Base-by-base conservation (phyloP, 768 basidiomycete species). In the Naematelia aurantialba region DNA sequence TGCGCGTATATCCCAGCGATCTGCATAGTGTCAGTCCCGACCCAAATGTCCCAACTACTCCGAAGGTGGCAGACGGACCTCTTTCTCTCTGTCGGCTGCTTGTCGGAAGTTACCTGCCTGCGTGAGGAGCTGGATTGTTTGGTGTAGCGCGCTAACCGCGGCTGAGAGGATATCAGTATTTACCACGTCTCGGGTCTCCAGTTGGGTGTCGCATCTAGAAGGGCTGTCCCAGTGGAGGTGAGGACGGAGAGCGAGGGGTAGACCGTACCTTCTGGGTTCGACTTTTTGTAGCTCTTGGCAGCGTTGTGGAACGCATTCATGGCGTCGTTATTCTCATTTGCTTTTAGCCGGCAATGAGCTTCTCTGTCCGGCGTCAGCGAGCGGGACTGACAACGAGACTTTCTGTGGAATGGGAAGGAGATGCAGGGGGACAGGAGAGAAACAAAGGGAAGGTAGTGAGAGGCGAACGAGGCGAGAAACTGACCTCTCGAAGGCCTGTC, bases 221-320 rank as follows among this genome's bases (percentile, higher is more conserved):
- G n/a, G n/a, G n/a, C n/a, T n/a, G n/a, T n/a, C n/a, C n/a, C n/a
- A 39, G 17, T 39, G 8, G 34, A 39, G 17, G 17, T 8, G 34
- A 39, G 17, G 17, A 17, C 34, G 17, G 34, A 63, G 56, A 63
- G 47, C n/a, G 12, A 42, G 42, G 60, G 19, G 48, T 24, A 30
- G 46, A 21, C 78, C 86, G 74, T 75, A 96, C 94, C 81, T 66
- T 91, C 88, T 82, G 80, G 92, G 75, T 83, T 85, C 24, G 86
- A 87, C 78, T 88, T 83, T 81, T 97, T 99, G 82, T 89, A 99
- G 11, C 88, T 86, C 79, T 98, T 98, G 30, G 90, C 87, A 12
- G 96, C 93, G 74, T 94, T 96, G 89, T 94, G 97, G 87, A 88
- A 98, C 8, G 93, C 93, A 74, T 93, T 94, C 21, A 92, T 89